Evolutionary conservation across 371 early-diverging fungal species (phyloP).

Genomic region (Mortierella sp.): DNA sequence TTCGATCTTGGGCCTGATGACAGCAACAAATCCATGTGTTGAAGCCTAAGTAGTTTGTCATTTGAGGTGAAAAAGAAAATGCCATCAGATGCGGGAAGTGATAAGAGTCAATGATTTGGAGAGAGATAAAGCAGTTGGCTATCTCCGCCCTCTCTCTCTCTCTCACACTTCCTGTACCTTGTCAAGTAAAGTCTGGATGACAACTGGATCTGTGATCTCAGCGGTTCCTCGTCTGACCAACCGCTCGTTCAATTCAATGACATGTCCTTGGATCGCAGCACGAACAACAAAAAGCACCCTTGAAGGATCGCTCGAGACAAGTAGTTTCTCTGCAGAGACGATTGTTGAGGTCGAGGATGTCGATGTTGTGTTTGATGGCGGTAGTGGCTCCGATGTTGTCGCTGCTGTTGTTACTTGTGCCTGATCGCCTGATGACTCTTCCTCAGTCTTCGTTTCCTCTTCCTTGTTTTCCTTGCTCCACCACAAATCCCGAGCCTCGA

Average conservation of each 20-base stretch:
- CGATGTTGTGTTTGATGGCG: not conserved
- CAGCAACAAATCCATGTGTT: slow-evolving; percentile 50
- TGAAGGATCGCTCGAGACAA: slow-evolving; percentile 30
- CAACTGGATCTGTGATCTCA: slow-evolving; percentile 22
- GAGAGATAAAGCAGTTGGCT: not conserved
- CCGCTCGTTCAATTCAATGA: slow-evolving; percentile 42
- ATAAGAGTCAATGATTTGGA: not conserved
- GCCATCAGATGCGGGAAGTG: not conserved
- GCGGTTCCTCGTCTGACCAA: slow-evolving; percentile 14
- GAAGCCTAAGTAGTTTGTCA: slow-evolving; percentile 30
- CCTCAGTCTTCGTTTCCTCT: no score
- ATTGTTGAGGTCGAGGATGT: not conserved
- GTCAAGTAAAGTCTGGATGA: slow-evolving; percentile 32
- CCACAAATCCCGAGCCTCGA: slow-evolving; percentile 26
- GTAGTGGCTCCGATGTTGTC: slow-evolving; percentile 3
- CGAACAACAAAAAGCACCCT: slow-evolving; percentile 39
- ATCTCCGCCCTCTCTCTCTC: no score
- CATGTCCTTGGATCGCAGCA: slow-evolving; percentile 28
- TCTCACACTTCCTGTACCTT: no score
- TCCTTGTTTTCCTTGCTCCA: not conserved
- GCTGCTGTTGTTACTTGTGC: slow-evolving; percentile 2
- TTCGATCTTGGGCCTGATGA: slow-evolving; percentile 42
- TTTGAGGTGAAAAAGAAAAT: not conserved
- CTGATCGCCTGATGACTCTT: not conserved
- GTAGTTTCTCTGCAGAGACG: slow-evolving; percentile 7